Conservation (phyloP, 176 grass and related monocot species). For the Eleusine indica region DNA sequence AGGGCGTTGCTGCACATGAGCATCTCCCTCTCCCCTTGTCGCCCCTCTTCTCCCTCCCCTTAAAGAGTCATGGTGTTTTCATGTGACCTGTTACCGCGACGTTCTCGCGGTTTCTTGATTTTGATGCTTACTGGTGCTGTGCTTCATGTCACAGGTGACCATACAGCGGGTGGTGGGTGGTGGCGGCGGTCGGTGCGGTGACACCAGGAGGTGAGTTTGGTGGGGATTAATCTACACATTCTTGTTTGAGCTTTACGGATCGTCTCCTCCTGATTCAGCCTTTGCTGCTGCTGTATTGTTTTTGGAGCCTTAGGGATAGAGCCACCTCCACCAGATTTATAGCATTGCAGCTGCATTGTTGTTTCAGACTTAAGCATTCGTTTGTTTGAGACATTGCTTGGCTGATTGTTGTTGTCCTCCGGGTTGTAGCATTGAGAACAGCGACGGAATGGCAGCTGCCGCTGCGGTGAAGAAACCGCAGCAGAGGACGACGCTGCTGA, state of each 20-base stretch:
- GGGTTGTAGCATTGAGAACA: slow-evolving; percentile 44
- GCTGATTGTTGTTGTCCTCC: slow-evolving; percentile 44
- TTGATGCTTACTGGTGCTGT: slow-evolving; percentile 48
- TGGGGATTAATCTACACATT: slow-evolving; percentile 53
- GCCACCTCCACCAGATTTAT: slow-evolving; percentile 45
- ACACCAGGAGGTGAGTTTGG: slow-evolving; percentile 65
- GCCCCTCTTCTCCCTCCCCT: not conserved
- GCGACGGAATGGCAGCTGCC: slow-evolving; percentile 2
- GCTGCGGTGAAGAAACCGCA: slow-evolving; percentile 28
- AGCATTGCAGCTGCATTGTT: slow-evolving; percentile 34
- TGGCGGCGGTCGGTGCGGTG: slow-evolving; percentile 64
- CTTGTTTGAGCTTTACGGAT: slow-evolving; percentile 57
- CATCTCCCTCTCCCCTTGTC: slow-evolving; percentile 29
- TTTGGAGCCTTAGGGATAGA: slow-evolving; percentile 39
- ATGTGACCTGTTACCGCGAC: slow-evolving; percentile 62
- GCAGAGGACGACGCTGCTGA: slow-evolving; percentile 59
- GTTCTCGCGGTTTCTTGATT: slow-evolving; percentile 43
- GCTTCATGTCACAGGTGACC: slow-evolving; percentile 79
- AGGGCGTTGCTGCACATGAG: slow-evolving; percentile 86
- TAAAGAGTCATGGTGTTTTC: slow-evolving; percentile 47
- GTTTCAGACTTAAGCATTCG: slow-evolving; percentile 22
- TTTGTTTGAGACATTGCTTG: slow-evolving; percentile 13
- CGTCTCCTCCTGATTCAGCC: slow-evolving; percentile 23
- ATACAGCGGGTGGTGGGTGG: slow-evolving; percentile 79
- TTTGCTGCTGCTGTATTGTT: slow-evolving; percentile 31